These are phyloP conservation scores for Ascocoryne sarcoides DNA, from an alignment of 2,329 filamentous ascomycete genomes.

Conservation along the genomic window DNA sequence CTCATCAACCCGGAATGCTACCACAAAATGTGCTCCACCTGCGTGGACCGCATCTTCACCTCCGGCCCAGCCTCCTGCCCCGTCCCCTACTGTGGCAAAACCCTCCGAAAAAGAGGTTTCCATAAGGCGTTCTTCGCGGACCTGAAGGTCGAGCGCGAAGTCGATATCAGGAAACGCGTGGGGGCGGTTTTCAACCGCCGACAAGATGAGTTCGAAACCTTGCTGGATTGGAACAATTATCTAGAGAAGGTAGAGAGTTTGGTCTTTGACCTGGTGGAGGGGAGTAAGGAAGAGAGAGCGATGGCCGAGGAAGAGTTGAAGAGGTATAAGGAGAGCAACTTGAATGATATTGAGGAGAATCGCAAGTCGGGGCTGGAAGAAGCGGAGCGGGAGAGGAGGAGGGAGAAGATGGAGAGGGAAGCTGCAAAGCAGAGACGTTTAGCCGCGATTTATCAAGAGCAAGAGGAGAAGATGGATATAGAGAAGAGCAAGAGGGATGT, in stretches of 20 bases:
- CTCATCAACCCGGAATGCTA: slow-evolving; percentile 98
- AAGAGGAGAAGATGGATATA: slow-evolving; percentile 58
- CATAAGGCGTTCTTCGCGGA: slow-evolving; percentile 85
- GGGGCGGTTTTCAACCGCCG: slow-evolving; percentile 75
- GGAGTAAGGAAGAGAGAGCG: slow-evolving; percentile 46
- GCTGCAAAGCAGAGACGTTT: slow-evolving; percentile 53
- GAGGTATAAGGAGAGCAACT: slow-evolving; percentile 67
- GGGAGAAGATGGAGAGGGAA: slow-evolving; percentile 58
- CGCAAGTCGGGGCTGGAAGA: slow-evolving; percentile 43
- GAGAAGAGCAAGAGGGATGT: slow-evolving; percentile 58
- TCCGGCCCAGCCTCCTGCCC: slow-evolving; percentile 88
- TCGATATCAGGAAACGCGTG: slow-evolving; percentile 79
- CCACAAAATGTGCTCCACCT: slow-evolving; percentile 96
- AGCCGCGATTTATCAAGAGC: slow-evolving; percentile 53
- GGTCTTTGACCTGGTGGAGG: slow-evolving; percentile 77
- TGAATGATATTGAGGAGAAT: slow-evolving; percentile 57
- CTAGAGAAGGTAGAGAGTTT: slow-evolving; percentile 86
- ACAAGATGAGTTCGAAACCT: slow-evolving; percentile 82
- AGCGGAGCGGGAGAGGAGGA: slow-evolving; percentile 42
- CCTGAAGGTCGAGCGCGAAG: slow-evolving; percentile 79
- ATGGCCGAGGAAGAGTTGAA: slow-evolving; percentile 44
- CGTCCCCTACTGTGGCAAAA: slow-evolving; percentile 79
- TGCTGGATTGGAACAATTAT: slow-evolving; percentile 85
- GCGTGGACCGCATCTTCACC: slow-evolving; percentile 89
- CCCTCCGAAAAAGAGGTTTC: slow-evolving; percentile 77